phyloP scores from a whole-genome alignment of 2,329 filamentous ascomycete species.

The Aspergillus niger region DNA sequence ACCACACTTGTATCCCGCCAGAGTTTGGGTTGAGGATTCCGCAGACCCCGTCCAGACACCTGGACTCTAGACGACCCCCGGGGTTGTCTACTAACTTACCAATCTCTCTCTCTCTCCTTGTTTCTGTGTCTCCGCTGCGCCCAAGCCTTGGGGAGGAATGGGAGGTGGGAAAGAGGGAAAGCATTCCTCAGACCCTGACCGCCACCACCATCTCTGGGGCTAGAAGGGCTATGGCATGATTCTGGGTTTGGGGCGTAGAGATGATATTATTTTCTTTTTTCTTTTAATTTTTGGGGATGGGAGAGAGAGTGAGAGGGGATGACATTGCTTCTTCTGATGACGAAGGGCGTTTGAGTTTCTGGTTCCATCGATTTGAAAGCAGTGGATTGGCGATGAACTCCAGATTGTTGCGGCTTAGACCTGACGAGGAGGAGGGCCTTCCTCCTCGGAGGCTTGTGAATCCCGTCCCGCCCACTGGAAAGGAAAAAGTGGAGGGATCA shows the following conservation, averaged over 20 bases:
- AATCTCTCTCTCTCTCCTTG: background rate
- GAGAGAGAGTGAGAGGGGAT: background rate
- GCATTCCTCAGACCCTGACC: background rate
- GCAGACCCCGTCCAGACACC: constrained; percentile 16
- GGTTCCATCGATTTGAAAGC: background rate
- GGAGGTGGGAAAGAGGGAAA: too few species aligned
- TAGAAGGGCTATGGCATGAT: constrained; percentile 8
- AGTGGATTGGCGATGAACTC: background rate
- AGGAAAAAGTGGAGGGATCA: background rate
- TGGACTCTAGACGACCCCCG: background rate
- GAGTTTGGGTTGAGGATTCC: constrained; percentile 17
- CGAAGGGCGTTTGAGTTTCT: background rate
- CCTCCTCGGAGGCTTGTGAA: background rate
- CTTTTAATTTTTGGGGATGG: background rate
- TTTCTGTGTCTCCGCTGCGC: background rate
- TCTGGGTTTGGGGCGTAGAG: background rate
- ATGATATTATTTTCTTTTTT: too few species aligned
- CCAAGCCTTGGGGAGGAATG: background rate
- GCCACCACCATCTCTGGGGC: constrained; percentile 2
- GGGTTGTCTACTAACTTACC: background rate
- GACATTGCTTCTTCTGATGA: background rate
- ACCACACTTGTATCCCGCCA: constrained; percentile 5
- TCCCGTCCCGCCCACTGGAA: constrained; percentile 13
- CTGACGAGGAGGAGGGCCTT: background rate
- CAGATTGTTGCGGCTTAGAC: constrained; percentile 11